Percentiles rank a stretch among this genome's conserved stretches.
These are phyloP conservation scores for Pseudocercospora vitis DNA, from an alignment of 2,329 filamentous ascomycete genomes.

Conservation along the genomic window DNA sequence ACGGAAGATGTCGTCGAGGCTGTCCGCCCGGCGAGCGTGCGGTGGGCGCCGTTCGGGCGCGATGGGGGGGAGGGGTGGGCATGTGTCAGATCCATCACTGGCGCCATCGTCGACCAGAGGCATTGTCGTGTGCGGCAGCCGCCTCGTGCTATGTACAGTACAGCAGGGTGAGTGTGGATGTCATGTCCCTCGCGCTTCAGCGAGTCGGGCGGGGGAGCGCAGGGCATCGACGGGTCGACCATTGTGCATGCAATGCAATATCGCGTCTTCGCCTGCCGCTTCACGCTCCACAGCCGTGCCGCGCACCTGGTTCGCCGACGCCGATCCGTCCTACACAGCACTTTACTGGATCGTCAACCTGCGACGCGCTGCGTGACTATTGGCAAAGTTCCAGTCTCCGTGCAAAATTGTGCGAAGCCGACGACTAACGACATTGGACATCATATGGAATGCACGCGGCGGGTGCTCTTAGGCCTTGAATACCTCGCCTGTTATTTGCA, in stretches of 20 bases:
- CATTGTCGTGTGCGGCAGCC: conserved; percentile 5
- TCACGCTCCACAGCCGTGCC: not conserved
- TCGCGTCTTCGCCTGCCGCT: not conserved
- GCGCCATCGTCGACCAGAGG: not conserved
- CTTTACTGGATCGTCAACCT: conserved; percentile 18
- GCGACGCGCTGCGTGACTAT: conserved; percentile 13
- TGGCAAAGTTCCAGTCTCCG: conserved; percentile 12
- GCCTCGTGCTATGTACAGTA: no score
- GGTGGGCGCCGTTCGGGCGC: not conserved
- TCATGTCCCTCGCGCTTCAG: not conserved
- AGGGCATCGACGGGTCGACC: not conserved
- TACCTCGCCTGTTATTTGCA: no score
- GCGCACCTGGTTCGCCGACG: conserved; percentile 7
- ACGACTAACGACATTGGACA: conserved; percentile 9
- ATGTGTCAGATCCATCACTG: not conserved
- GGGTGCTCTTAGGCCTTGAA: no score
- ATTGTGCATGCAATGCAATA: conserved; percentile 3
- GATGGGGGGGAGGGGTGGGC: not conserved
- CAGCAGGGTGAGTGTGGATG: not conserved
- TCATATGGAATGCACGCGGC: conserved; percentile 4
- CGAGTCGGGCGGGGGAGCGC: not conserved
- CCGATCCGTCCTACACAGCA: not conserved
- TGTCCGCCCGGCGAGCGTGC: not conserved
- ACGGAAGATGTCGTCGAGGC: not conserved
- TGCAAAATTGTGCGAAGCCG: conserved; percentile 13